Evolutionary conservation across 805 yeast species (phyloP), one percentile per base, ranked within the genome.

Genomic region (Geotrichum ghanense): DNA sequence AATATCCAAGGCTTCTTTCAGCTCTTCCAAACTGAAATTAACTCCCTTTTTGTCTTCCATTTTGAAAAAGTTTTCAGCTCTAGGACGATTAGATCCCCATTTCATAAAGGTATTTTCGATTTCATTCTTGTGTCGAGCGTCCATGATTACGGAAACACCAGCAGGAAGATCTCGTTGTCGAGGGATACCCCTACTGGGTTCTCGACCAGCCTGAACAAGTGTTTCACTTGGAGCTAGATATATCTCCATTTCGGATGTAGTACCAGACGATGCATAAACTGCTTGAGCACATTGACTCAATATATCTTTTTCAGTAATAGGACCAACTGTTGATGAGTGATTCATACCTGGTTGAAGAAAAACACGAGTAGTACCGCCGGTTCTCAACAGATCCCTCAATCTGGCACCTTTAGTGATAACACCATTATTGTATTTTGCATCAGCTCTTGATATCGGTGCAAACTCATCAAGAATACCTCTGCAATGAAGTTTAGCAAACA

Each of bases 61-160:
- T 4, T 55, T 50, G 40, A 54, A 54, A n/a, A 50, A 51, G n/a
- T 42, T 17, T 12, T 53, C 56, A 12, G 41, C 39, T 14, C 51
- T 37, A 7, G 51, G 43, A 20, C 50, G 41, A 3, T 22, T 3
- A n/a, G 52, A 45, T 9, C 23, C 42, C 58, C 58, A 55, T n/a
- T 31, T 31, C 37, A 31, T n/a, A 31, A 31, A 31, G 17, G 37
- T 31, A n/a, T 16, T 31, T 31, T 31, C 37, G 16, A 31, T 31
- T n/a, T 31, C 37, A n/a, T 31, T 16, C 17, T 31, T 31, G 12
- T 31, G 37, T 6, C 37, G 37, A 31, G 37, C 37, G 14, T 31
- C 37, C 37, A 31, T 31, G 16, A 31, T 31, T 6, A 31, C 19
- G 19, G 37, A 19, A 31, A 31, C 37, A 4, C 37, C 37, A 9